Evolutionary conservation across 2,329 filamentous ascomycete genomes (phyloP).

Genomic region (Sclerotinia subarctica): DNA sequence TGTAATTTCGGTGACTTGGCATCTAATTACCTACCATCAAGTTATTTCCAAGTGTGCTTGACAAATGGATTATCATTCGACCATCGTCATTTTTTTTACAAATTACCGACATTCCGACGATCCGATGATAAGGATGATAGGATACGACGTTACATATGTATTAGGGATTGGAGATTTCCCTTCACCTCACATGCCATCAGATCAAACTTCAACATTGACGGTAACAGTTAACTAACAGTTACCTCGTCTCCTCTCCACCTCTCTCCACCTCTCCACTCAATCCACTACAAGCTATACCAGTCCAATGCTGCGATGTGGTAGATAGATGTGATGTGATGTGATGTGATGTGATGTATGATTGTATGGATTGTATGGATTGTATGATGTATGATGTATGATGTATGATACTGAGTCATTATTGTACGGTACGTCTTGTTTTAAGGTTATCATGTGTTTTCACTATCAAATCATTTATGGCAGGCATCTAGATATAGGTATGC

Average conservation of each 20-base stretch:
- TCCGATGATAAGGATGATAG: neutral
- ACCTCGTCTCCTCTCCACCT: neutral
- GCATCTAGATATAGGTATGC: neutral
- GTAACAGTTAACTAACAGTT: too few species aligned
- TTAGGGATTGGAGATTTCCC: neutral
- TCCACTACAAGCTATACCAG: neutral
- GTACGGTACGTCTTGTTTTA: neutral
- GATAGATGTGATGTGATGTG: neutral
- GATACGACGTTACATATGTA: slow-evolving; percentile 21
- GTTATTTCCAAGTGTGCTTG: neutral
- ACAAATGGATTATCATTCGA: neutral
- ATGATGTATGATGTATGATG: neutral
- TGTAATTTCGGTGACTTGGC: neutral
- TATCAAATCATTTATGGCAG: neutral
- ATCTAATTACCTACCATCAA: neutral
- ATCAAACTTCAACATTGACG: neutral
- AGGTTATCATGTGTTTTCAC: slow-evolving; percentile 6
- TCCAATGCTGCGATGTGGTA: neutral
- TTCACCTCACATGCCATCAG: neutral
- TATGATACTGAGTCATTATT: neutral
- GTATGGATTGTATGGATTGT: neutral
- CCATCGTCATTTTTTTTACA: neutral
- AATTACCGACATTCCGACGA: neutral
- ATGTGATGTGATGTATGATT: neutral
- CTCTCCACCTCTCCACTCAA: neutral